phyloP scores from a whole-genome alignment of 257 asterid genomes.

The Solanum bulbocastanum region DNA sequence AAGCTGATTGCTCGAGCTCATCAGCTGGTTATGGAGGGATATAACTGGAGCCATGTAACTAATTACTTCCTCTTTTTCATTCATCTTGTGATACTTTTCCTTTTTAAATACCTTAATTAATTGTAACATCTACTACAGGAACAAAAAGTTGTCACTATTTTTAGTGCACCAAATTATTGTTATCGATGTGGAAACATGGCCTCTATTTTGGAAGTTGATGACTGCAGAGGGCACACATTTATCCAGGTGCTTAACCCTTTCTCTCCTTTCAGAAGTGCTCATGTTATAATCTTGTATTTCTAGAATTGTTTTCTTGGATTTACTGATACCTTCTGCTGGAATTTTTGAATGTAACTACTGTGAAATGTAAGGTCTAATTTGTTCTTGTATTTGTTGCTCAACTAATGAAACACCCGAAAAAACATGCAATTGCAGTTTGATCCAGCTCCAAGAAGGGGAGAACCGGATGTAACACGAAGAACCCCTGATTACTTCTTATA shows the following conservation, averaged over 20 bases:
- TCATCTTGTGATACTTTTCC: background rate
- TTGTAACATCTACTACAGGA: constrained; percentile 43
- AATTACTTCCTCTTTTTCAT: background rate
- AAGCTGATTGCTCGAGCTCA: constrained; percentile 94
- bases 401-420: background rate
- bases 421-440: constrained; percentile 49
- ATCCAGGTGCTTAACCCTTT: constrained; percentile 57
- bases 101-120: background rate
- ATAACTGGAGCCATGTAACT: constrained; percentile 93
- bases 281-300: background rate
- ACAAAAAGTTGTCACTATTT: constrained; percentile 91
- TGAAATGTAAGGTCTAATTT: background rate
- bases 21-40: constrained; percentile 98
- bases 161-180: constrained; percentile 94
- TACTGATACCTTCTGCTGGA: background rate
- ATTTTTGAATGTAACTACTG: background rate
- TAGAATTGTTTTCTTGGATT: background rate
- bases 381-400: background rate
- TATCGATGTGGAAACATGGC: constrained; percentile 98
- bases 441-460: constrained; percentile 99
- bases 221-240: constrained; percentile 72
- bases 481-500: constrained; percentile 95
- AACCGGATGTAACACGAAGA: constrained; percentile 91
- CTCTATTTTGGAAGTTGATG: constrained; percentile 93
- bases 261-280: background rate